Evolutionary conservation across 1,284 basidiomycete genomes (phyloP), one percentile per base, ranked within the genome.

Genomic region (Sanghuangporus baumii): DNA sequence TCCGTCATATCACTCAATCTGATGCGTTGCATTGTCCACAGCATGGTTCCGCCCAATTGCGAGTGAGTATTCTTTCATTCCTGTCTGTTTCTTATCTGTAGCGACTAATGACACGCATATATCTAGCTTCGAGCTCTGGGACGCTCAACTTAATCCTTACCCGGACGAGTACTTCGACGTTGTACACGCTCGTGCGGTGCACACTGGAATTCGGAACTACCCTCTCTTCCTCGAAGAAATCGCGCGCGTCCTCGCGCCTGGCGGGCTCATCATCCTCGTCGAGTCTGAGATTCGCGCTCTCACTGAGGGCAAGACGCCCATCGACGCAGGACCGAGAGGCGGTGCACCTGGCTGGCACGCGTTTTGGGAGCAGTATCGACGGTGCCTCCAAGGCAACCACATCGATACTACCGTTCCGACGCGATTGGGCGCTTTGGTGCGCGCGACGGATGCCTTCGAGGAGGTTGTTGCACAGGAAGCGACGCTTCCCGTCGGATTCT

Each of bases 1-100:
- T 59, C 62, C 54, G n/a, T 18, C 54, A 37, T 54, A 41, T 60
- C 64, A 54, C 63, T 38, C 57, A 64, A 70, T 65, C 68, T 56
- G 66, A 46, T 56, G 18, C 1, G 20, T 47, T 47, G 60, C 52
- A 58, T 58, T 64, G 67, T 48, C 46, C 34, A 55, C 69, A 88
- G 86, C 66, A 75, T 78, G 54, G 86, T 88, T 23, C 86, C 86
- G 52, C 79, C 80, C 14, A 87, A 87, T 66, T 88, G 86, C 84
- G 82, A 80, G 86, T 86, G 78, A 74, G 73, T 71, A 12, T 20
- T 23, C 6, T 1, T 36, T 23, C 20, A 16, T 14, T 16, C 20
- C 16, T 6, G n/a, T n/a, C 1, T 37, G 52, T 6, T 57, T 20
- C 40, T n/a, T 4, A 34, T 18, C 34, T 14, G 34, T 50, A n/a